Percentiles rank a stretch among this genome's conserved stretches.
phyloP scores from a whole-genome alignment of 83 land plant species.

The Larix sibirica region DNA sequence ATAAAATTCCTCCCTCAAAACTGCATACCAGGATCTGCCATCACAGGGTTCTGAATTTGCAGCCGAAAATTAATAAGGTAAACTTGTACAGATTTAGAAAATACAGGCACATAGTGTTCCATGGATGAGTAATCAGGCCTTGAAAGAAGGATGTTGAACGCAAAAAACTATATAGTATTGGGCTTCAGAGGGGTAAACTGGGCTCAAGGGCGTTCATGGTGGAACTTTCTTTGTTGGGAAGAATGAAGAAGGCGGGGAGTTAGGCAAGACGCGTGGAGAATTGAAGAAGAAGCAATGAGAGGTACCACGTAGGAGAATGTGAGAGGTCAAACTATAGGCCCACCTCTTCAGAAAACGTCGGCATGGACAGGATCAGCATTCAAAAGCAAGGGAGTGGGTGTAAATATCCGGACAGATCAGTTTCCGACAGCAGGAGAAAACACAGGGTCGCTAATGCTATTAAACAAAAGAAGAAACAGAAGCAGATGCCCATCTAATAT shows the following conservation, averaged over 20 bases:
- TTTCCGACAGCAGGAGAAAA: conserved; percentile 10
- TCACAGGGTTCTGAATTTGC: background rate
- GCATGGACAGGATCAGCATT: background rate
- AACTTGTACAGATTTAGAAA: background rate
- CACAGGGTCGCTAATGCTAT: background rate
- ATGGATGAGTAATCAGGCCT: background rate
- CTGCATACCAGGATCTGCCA: background rate
- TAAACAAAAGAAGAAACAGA: too few species aligned
- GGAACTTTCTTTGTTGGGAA: background rate
- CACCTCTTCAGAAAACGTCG: background rate
- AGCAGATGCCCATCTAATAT: background rate
- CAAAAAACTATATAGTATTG: background rate
- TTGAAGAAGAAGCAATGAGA: background rate
- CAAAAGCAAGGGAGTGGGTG: background rate
- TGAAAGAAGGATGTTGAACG: background rate
- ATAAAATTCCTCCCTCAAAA: background rate
- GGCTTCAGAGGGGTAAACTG: background rate
- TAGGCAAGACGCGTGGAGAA: too few species aligned
- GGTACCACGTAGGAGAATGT: conserved; percentile 1
- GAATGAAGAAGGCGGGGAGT: background rate
- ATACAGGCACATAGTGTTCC: background rate
- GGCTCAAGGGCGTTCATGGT: background rate
- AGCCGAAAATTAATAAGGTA: background rate
- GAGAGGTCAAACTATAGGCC: conserved; percentile 2
- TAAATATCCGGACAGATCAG: conserved; percentile 12